Base-by-base conservation (phyloP, 208 protist genomes). In the Angomonas desouzai region DNA sequence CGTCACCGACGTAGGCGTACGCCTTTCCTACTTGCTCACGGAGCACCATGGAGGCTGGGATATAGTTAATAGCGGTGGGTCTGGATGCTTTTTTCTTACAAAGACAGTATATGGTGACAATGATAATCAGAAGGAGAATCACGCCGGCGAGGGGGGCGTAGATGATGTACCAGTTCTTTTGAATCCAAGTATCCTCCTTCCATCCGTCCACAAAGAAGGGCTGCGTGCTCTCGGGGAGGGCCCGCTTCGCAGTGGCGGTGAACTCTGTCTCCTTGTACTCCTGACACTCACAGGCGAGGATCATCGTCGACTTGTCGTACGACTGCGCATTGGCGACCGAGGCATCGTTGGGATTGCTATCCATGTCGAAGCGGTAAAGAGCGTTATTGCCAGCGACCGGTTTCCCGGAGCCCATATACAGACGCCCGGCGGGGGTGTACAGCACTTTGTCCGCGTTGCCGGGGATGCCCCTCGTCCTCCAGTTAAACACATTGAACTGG, bases 121-220 rank as follows among this genome's bases (percentile, higher is more conserved):
- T 48, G 20, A 87, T 58, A 7, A 83, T 29, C 1, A 73, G 36
- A 4, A 74, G 57, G 27, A 87, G 56, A 23, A 86, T 10, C 6
- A 64, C 45, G 13, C 63, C 62, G 29, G 75, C 47, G 36, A 81
- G 62, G 47, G 77, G 62, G 11, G 65, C 27, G 28, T 72, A 87
- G 48, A 87, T 55, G 11, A 83, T 63, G 64, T 70, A 87, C 80
- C 80, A 87, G 64, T 87, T 27, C 64, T 61, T 62, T 58, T 87
- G 76, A 20, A 74, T 70, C 77, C 80, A 87, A 20, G 80, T 83
- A 40, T 68, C 30, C 0, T 82, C 76, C 70, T 83, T 80, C 63
- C 67, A 87, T 29, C 76, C 76, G 28, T 76, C 49, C 3, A 76
- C 45, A 36, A 87, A 79, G 27, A 2, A 0, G 0, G 80, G 80